These are phyloP conservation scores for Septoria linicola DNA, from an alignment of 2,329 filamentous ascomycete species.

Conservation along the genomic window DNA sequence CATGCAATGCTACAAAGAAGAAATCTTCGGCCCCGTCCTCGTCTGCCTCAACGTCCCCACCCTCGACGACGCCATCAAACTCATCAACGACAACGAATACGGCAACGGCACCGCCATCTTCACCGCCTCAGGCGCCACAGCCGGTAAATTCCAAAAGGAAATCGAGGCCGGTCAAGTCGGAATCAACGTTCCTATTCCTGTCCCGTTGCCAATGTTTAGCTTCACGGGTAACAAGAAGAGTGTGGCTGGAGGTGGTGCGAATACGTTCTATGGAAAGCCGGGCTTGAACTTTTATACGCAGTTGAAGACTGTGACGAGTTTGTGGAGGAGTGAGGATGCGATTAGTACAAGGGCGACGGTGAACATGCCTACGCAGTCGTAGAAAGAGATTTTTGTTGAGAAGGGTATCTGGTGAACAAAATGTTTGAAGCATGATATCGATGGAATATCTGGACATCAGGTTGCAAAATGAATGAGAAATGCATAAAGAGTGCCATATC, in stretches of 20 bases:
- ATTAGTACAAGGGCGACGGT: slow-evolving; percentile 81
- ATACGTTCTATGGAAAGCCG: slow-evolving; percentile 91
- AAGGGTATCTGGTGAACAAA: too few relatives aligned
- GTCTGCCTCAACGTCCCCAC: slow-evolving; percentile 77
- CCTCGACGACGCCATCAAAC: slow-evolving; percentile 73
- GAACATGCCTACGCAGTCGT: slow-evolving; percentile 73
- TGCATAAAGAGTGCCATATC: too few relatives aligned
- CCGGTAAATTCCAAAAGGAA: slow-evolving; percentile 72
- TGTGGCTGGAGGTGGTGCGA: slow-evolving; percentile 85
- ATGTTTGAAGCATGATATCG: too few relatives aligned
- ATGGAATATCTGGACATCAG: too few relatives aligned
- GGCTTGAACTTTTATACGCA: slow-evolving; percentile 96
- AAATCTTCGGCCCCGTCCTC: slow-evolving; percentile 82
- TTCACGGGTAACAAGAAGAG: slow-evolving; percentile 74
- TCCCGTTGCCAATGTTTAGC: slow-evolving; percentile 45
- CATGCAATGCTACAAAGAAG: slow-evolving; percentile 82
- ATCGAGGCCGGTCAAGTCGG: slow-evolving; percentile 85
- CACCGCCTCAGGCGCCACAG: slow-evolving; percentile 73
- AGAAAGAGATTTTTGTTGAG: slow-evolving; percentile 27
- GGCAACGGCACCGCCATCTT: slow-evolving; percentile 86
- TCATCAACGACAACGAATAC: slow-evolving; percentile 85
- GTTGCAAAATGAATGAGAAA: not conserved
- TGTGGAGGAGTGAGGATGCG: slow-evolving; percentile 86
- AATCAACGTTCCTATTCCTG: slow-evolving; percentile 78
- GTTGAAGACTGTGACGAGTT: slow-evolving; percentile 91